Base-by-base conservation (phyloP, 2,329 filamentous ascomycete species). In the Alternaria novae-zelandiae region DNA sequence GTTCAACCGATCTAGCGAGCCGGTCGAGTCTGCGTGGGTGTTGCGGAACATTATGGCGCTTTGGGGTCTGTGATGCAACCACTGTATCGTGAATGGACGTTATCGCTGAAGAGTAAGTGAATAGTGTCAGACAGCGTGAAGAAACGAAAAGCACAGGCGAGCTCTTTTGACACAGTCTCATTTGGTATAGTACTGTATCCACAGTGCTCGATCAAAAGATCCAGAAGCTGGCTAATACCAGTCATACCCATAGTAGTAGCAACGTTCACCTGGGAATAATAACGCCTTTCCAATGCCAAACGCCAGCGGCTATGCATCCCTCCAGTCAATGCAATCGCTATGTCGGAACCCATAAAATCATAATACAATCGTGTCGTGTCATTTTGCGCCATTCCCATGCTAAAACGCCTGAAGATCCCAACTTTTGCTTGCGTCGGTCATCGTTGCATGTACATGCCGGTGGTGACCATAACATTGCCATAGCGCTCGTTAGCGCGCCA, bases 361-460 rank as follows among this genome's bases (percentile, higher is more conserved):
- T 63, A n/a, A n/a, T 59, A 55, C 56, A 63, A 32, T 44, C 50
- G 23, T 28, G 23, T 36, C 21, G 25, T 32, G 15, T 32, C 44
- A 17, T 44, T 43, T 28, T 2, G 28, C 49, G 49, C 20, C 30
- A n/a, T 41, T 41, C 4, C 57, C 51, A 54, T 54, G 25, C 28
- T 21, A 50, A 43, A 41, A 55, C 32, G 32, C 26, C 21, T 8
- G 17, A 12, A 2, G 23, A 28, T 17, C 8, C 44, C 44, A 41
- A 55, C 23, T 54, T 47, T 63, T 55, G 20, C 49, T 26, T 43
- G 8, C 4, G 8, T 7, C 13, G 15, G 6, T 70, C 59, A 73
- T 28, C 71, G 70, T 54, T 71, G 71, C 69, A 74, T 67, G 44
- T 74, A 72, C 61, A 71, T 66, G 54, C 71, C 71, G 9, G 70